Conservation (phyloP, 371 early-diverging fungal genomes). For the Dinochytrium kinnereticum region DNA sequence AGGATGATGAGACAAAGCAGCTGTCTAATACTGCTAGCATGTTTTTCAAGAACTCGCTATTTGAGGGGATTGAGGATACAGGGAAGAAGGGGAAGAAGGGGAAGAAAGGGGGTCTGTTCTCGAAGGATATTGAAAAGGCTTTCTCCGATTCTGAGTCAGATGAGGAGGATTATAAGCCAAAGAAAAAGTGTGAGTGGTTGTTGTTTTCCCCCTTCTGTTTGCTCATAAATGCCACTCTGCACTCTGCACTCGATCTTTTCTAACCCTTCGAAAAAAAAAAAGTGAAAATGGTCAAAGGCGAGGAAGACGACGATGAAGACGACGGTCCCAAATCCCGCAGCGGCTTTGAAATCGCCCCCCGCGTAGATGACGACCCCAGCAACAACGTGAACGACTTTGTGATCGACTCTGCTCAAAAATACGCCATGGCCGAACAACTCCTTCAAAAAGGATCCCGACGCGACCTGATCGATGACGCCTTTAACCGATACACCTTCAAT, state of each 20-base stretch:
- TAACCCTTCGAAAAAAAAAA: too few relatives aligned
- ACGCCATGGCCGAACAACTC: constrained; percentile 86
- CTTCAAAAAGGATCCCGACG: constrained; percentile 51
- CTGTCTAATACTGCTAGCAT: constrained; percentile 81
- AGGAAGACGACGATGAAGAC: constrained; percentile 53
- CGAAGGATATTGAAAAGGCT: constrained; percentile 25
- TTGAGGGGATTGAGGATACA: constrained; percentile 67
- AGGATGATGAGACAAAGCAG: constrained; percentile 46
- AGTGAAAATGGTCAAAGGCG: constrained; percentile 39
- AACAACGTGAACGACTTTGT: constrained; percentile 26
- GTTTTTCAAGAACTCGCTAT: constrained; percentile 94
- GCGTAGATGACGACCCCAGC: neutral
- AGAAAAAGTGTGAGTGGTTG: constrained; percentile 22
- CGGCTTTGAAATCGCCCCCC: constrained; percentile 21
- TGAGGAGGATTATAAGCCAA: constrained; percentile 50
- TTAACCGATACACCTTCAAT: constrained; percentile 86
- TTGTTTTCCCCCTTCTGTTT: neutral
- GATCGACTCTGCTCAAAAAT: constrained; percentile 79
- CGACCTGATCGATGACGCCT: constrained; percentile 87
- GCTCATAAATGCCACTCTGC: neutral
- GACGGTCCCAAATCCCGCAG: neutral
- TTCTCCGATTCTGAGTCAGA: constrained; percentile 39
- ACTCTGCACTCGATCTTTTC: too few relatives aligned
- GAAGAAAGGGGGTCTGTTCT: constrained; percentile 29
- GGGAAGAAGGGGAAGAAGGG: constrained; percentile 46